These are phyloP conservation scores for Microbotryomycetes sp. DNA, from an alignment of 1,284 basidiomycete species.

Conservation along the genomic window DNA sequence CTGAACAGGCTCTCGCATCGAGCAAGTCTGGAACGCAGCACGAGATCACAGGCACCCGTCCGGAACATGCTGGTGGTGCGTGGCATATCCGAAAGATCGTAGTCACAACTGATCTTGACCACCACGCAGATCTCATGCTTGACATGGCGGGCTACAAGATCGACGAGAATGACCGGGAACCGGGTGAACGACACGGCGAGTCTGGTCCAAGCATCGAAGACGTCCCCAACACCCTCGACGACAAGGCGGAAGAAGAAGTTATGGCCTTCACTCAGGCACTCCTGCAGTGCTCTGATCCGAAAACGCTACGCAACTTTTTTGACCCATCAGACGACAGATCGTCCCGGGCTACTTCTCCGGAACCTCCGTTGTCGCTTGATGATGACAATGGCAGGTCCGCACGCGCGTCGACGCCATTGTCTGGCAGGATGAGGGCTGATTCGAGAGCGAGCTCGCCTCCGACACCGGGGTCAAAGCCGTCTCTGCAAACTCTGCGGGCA, in stretches of 20 bases:
- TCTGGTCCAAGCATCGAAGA: slow-evolving; percentile 3
- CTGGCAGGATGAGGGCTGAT: background rate
- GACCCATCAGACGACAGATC: slow-evolving; percentile 12
- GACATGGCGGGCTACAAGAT: slow-evolving; percentile 46
- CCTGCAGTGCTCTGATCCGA: slow-evolving; percentile 38
- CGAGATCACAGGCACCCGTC: background rate
- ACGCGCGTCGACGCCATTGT: background rate
- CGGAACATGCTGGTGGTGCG: slow-evolving; percentile 1
- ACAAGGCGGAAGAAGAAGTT: slow-evolving; percentile 30
- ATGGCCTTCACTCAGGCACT: slow-evolving; percentile 34
- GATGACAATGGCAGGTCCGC: background rate
- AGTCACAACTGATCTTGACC: too few species aligned
- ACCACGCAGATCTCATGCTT: slow-evolving; percentile 46
- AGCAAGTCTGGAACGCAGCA: background rate
- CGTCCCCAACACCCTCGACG: background rate
- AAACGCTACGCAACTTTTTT: slow-evolving; percentile 27
- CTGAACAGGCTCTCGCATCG: background rate
- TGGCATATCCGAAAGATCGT: background rate
- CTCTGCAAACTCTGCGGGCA: slow-evolving; percentile 20
- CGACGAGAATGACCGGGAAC: slow-evolving; percentile 16
- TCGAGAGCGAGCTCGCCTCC: slow-evolving; percentile 4
- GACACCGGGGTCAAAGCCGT: slow-evolving; percentile 11
- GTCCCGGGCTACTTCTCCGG: slow-evolving; percentile 4
- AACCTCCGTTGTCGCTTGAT: slow-evolving; percentile 10
- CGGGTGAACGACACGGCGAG: slow-evolving; percentile 10